phyloP scores from a whole-genome alignment of 768 basidiomycete species.

The Phanerochaete sordida region DNA sequence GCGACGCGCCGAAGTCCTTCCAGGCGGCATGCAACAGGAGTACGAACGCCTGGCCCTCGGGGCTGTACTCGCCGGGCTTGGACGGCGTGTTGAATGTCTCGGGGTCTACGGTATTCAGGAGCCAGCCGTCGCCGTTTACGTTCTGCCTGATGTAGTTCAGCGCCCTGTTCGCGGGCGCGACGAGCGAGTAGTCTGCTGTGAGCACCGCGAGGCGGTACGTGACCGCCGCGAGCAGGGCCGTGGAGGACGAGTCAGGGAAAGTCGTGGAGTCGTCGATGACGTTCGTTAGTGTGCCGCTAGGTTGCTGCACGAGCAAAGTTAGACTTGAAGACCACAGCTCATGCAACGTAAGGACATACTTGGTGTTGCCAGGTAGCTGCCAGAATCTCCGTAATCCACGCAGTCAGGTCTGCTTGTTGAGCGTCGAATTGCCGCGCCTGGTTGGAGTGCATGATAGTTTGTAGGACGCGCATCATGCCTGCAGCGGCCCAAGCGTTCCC shows the following conservation, averaged over 20 bases:
- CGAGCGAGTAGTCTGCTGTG: conserved; percentile 32
- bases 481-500: conserved; percentile 74
- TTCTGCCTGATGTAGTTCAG: conserved; percentile 34
- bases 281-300: conserved; percentile 48
- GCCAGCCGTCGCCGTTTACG: conserved; percentile 40
- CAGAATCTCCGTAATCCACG: conserved; percentile 56
- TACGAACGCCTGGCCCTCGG: conserved; percentile 62
- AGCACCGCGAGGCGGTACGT: conserved; percentile 52
- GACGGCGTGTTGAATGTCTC: conserved; percentile 41
- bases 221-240: conserved; percentile 53
- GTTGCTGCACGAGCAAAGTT: conserved; percentile 31
- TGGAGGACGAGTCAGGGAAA: conserved; percentile 52
- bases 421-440: conserved; percentile 31
- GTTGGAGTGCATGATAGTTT: conserved; percentile 47
- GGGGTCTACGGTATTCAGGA: conserved; percentile 46
- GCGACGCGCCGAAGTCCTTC: conserved; percentile 16
- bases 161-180: conserved; percentile 40
- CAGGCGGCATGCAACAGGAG: conserved; percentile 48
- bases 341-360: no score
- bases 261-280: conserved; percentile 46
- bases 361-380: conserved; percentile 40
- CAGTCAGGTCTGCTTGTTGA: conserved; percentile 41
- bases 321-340: no score
- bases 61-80: conserved; percentile 35
- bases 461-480: conserved; percentile 59